Evolutionary conservation across 164 flowering plant genomes (phyloP).

Genomic region (Vitis cinerea): DNA sequence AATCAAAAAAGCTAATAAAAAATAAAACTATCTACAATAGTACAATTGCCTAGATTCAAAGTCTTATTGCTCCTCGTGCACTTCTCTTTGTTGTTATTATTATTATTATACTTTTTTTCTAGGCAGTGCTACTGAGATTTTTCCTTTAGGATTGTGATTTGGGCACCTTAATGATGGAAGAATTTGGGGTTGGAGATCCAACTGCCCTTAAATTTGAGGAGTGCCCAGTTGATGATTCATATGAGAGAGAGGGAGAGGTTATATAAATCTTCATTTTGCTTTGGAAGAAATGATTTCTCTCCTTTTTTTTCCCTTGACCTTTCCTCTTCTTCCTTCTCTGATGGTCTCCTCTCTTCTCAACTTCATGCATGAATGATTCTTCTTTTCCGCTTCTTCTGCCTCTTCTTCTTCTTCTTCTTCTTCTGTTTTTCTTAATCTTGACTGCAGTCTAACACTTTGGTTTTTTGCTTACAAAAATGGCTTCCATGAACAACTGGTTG

Average conservation of each 20-base stretch:
- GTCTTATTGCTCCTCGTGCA: constrained; percentile 14
- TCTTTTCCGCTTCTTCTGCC: not conserved
- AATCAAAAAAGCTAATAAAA: constrained; percentile 1
- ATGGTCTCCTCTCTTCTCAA: constrained; percentile 5
- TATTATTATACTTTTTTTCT: not conserved
- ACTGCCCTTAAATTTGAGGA: constrained; percentile 15
- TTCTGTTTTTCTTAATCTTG: not conserved
- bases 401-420: constrained; percentile 7
- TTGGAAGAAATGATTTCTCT: constrained; percentile 36
- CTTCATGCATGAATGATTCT: constrained; percentile 37
- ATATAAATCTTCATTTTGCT: constrained; percentile 37
- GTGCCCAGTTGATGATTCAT: constrained; percentile 22
- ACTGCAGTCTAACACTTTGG: no score
- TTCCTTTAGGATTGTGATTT: not conserved
- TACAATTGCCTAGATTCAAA: not conserved
- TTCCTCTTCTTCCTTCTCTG: constrained; percentile 29
- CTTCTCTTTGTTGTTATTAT: not conserved
- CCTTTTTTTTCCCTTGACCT: constrained; percentile 26
- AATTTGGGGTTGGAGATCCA: constrained; percentile 15
- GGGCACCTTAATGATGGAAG: not conserved
- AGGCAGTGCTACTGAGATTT: constrained; percentile 3
- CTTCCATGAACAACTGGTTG: constrained; percentile 87
- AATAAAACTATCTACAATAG: not conserved
- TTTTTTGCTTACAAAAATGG: constrained; percentile 27
- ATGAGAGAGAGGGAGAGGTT: constrained; percentile 24